A percentile compares a stretch with the other conserved stretches of the same genome.
Evolutionary conservation across 768 basidiomycete genomes (phyloP).

Genomic region (Favolaschia claudopus): DNA sequence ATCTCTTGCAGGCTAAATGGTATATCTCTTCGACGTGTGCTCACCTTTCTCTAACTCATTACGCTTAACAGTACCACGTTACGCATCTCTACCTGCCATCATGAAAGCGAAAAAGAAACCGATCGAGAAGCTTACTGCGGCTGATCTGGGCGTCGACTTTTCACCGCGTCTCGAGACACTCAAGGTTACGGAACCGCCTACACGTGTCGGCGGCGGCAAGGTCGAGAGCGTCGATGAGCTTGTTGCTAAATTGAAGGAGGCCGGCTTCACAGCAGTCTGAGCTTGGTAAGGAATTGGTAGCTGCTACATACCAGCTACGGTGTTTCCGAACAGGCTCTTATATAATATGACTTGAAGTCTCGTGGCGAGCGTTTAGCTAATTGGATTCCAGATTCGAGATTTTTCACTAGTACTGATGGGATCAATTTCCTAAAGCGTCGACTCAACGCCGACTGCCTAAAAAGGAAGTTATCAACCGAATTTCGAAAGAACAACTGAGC

Average conservation of each 20-base stretch:
- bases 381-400: too few species aligned
- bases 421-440: too few species aligned
- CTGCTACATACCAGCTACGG: too few species aligned
- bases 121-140: constrained; percentile 80
- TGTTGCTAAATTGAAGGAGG: constrained; percentile 87
- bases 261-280: constrained; percentile 62
- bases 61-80: constrained; percentile 79
- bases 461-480: too few species aligned
- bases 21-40: constrained; percentile 42
- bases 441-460: too few species aligned
- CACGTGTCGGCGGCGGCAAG: constrained; percentile 91
- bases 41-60: constrained; percentile 6
- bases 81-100: constrained; percentile 96
- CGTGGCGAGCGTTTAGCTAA: too few species aligned
- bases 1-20: constrained; percentile 69
- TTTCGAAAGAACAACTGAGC: too few species aligned
- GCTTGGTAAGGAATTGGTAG: too few species aligned
- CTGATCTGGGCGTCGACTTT: constrained; percentile 85
- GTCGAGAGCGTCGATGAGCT: constrained; percentile 91
- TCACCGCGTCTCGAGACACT: constrained; percentile 84
- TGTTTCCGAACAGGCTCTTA: too few species aligned
- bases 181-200: constrained; percentile 89
- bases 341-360: too few species aligned
- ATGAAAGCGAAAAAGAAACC: constrained; percentile 99
- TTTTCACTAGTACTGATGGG: too few species aligned